phyloP scores from a whole-genome alignment of 805 yeast genomes.

The Teunomyces cretensis region DNA sequence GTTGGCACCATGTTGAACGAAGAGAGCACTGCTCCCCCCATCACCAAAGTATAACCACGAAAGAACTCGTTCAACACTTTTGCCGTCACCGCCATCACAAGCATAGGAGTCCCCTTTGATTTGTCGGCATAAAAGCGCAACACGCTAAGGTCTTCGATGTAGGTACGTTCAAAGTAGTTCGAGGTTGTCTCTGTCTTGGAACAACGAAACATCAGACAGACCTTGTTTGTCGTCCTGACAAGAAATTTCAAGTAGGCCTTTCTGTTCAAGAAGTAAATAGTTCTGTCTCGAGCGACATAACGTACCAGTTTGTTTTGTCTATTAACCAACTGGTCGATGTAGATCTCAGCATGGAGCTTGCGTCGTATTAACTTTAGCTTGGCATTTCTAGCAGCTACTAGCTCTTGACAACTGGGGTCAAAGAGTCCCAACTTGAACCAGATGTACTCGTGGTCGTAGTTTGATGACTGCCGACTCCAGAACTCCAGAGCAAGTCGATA shows the following conservation, averaged over 20 bases:
- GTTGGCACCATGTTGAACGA: not conserved
- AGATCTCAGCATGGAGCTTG: not conserved
- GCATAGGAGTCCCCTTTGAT: constrained; percentile 7
- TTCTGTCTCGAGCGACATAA: not conserved
- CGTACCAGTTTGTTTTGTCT: not conserved
- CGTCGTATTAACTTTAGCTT: not conserved
- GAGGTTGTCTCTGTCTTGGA: not conserved
- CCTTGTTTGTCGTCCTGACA: not conserved
- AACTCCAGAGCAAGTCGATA: not conserved
- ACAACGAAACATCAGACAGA: constrained; percentile 1
- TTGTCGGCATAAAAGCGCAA: constrained; percentile 9
- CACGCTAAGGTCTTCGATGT: constrained; percentile 10
- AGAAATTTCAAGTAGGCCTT: not conserved
- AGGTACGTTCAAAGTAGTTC: not conserved
- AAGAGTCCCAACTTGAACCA: constrained; percentile 4
- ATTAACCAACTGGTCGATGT: not conserved
- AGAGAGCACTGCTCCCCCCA: not conserved
- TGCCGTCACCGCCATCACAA: constrained; percentile 7
- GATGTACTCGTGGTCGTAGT: not conserved
- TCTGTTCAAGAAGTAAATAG: not conserved
- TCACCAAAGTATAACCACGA: not conserved
- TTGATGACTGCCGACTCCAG: not conserved
- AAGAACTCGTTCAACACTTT: constrained; percentile 6
- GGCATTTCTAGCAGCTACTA: not conserved
- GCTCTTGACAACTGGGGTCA: not conserved